These are phyloP conservation scores for Debaryomycetaceae sp. DNA, from an alignment of 1,139 yeast genomes.

Conservation along the genomic window DNA sequence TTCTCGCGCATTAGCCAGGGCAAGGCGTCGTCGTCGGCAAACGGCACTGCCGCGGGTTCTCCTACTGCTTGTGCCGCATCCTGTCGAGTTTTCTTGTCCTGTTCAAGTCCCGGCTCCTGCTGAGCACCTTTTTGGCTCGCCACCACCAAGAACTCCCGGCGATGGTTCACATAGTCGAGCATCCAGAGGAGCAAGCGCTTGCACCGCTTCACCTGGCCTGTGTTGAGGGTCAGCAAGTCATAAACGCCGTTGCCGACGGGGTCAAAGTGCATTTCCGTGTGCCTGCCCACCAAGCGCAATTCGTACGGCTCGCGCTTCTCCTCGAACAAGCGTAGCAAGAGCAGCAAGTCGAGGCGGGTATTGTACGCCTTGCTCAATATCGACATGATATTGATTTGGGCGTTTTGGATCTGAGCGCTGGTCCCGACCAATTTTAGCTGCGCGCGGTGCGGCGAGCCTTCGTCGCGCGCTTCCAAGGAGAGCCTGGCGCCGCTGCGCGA, in stretches of 20 bases:
- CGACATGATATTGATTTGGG: slow-evolving; percentile 20
- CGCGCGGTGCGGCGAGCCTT: slow-evolving; percentile 1
- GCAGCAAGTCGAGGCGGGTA: slow-evolving; percentile 21
- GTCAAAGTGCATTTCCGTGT: slow-evolving; percentile 26
- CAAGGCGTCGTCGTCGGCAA: slow-evolving; percentile 21
- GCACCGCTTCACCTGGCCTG: slow-evolving; percentile 19
- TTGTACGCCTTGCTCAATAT: slow-evolving; percentile 24
- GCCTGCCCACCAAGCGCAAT: slow-evolving; percentile 15
- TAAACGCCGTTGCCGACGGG: slow-evolving; percentile 12
- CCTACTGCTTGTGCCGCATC: slow-evolving; percentile 1
- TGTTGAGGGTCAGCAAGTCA: slow-evolving; percentile 20
- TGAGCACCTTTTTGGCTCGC: slow-evolving; percentile 5
- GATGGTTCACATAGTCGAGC: slow-evolving; percentile 24
- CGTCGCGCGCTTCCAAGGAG: slow-evolving; percentile 19
- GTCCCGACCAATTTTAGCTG: slow-evolving; percentile 19
- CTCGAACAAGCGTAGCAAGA: slow-evolving; percentile 13
- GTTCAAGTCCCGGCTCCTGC: no score
- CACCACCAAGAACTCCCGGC: slow-evolving; percentile 10
- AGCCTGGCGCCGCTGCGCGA: slow-evolving; percentile 47
- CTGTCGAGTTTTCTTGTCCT: no score
- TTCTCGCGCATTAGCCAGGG: slow-evolving; percentile 23
- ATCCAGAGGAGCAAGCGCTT: slow-evolving; percentile 31
- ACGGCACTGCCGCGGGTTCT: slow-evolving; percentile 13
- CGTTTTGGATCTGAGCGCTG: slow-evolving; percentile 21
- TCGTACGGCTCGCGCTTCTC: slow-evolving; percentile 18